These are phyloP conservation scores for Nannochloris sp. DNA, from an alignment of 139 green algal genomes.

Conservation along the genomic window DNA sequence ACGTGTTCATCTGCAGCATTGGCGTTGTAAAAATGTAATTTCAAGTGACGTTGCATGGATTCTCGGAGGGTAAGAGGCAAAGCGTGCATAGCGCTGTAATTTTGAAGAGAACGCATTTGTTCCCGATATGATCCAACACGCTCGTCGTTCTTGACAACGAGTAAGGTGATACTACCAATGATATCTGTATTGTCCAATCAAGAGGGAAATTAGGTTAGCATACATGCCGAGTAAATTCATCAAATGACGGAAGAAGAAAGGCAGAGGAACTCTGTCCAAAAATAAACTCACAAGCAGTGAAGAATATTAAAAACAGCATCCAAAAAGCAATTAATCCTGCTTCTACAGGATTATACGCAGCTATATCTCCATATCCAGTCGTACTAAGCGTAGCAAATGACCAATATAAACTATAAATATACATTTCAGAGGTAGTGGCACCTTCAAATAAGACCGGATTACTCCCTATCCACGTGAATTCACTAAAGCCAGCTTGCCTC, in stretches of 20 bases:
- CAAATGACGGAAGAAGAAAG: neutral
- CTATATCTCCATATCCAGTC: slow-evolving; percentile 27
- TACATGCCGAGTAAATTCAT: too few species aligned
- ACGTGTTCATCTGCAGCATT: slow-evolving; percentile 49
- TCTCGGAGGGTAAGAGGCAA: slow-evolving; percentile 25
- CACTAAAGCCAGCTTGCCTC: slow-evolving; percentile 16
- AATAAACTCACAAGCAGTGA: slow-evolving; percentile 7
- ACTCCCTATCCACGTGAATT: slow-evolving; percentile 28
- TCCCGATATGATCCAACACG: slow-evolving; percentile 40
- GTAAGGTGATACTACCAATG: slow-evolving; percentile 46
- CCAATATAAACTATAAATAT: slow-evolving; percentile 9
- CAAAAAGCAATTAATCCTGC: neutral
- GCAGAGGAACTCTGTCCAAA: neutral
- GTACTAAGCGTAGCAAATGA: neutral
- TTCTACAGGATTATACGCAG: slow-evolving; percentile 25
- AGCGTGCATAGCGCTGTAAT: slow-evolving; percentile 17
- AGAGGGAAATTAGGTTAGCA: too few species aligned
- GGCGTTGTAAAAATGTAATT: slow-evolving; percentile 57
- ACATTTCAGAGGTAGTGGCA: slow-evolving; percentile 7
- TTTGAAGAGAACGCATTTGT: slow-evolving; percentile 14
- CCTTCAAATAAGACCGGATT: slow-evolving; percentile 6
- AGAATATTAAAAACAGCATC: slow-evolving; percentile 23
- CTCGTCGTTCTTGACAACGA: slow-evolving; percentile 51
- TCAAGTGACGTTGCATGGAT: slow-evolving; percentile 55
- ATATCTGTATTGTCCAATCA: slow-evolving; percentile 31